Evolutionary conservation across 2,329 filamentous ascomycete genomes (phyloP), one percentile per base, ranked within the genome.

Genomic region (Hymenoscyphus fructigenus): DNA sequence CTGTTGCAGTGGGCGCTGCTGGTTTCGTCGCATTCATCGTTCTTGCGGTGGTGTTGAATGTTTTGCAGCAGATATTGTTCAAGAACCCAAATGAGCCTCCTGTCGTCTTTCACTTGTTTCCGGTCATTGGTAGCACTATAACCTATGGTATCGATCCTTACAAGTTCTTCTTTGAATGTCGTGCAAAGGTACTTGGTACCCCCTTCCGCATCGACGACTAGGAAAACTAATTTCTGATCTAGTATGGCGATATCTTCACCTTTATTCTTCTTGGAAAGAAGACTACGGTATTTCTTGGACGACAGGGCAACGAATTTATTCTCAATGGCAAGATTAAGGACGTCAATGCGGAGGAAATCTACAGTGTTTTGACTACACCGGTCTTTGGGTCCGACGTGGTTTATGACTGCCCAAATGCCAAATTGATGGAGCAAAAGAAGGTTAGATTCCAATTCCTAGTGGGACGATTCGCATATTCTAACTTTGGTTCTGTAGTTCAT

Each of bases 361-460:
- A 96, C 79, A 89, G 86, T 63, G 89, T 91, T 63, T 83, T 97
- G 67, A 88, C 85, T 6, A 88, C 85, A 26, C 86, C 86, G 28
- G 86, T 88, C 58, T 96, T 96, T 75, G 92, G 92, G 70, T 88
- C 87, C 72, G 89, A 93, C 79, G 92, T 96, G 29, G 91, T 96
- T 62, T 96, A 96, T 76, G 92, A 96, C 77, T 95, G 92, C 79
- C 91, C 92, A 53, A 96, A 96, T 76, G 84, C 91, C 65, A 96
- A 96, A 80, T 85, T 96, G 75, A 96, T 96, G 92, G 92, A 96
- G 81, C 92, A 96, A 83, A 96, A 96, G 83, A 95, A 94, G 87
- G 91, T 93, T 77, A 26, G 47, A 53, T 26, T 26, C 20, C 23
- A 26, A 14, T 23, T 23, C 47, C 47, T 12, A 53, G 23, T 10